A percentile compares a stretch with the other conserved stretches of the same genome.
These are phyloP conservation scores for Fragaria iinumae DNA, from an alignment of 306 rosid species.

Conservation along the genomic window DNA sequence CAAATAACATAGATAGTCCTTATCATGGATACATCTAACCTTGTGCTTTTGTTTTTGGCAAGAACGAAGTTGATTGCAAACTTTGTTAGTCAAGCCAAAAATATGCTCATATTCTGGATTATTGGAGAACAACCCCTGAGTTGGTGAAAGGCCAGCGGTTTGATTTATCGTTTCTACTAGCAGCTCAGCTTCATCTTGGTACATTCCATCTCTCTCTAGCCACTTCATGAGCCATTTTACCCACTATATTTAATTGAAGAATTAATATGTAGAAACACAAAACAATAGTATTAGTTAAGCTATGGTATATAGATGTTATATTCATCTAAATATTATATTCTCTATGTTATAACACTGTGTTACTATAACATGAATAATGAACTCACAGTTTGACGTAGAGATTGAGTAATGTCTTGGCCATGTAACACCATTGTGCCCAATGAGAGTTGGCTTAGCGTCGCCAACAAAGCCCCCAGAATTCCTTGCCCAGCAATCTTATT, in stretches of 20 bases:
- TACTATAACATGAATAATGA: neutral
- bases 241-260: slow-evolving; percentile 49
- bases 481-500: slow-evolving; percentile 42
- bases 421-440: slow-evolving; percentile 51
- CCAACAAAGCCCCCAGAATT: slow-evolving; percentile 49
- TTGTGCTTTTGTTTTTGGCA: slow-evolving; percentile 48
- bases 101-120: slow-evolving; percentile 46
- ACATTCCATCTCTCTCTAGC: slow-evolving; percentile 55
- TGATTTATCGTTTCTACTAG: slow-evolving; percentile 65
- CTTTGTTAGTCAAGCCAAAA: slow-evolving; percentile 48
- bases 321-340: neutral
- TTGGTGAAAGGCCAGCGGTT: slow-evolving; percentile 42
- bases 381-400: slow-evolving; percentile 61
- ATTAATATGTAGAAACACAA: neutral
- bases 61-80: slow-evolving; percentile 49
- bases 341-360: neutral
- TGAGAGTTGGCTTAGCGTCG: slow-evolving; percentile 61
- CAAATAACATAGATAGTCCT: neutral
- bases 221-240: slow-evolving; percentile 72
- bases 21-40: slow-evolving; percentile 39
- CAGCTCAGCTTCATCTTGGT: slow-evolving; percentile 63
- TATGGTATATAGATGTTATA: neutral
- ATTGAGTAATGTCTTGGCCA: slow-evolving; percentile 62
- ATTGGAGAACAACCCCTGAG: slow-evolving; percentile 35
- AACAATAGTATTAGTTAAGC: neutral